Evolutionary conservation across 2,329 filamentous ascomycete species (phyloP).

Genomic region (Fusarium hostae): DNA sequence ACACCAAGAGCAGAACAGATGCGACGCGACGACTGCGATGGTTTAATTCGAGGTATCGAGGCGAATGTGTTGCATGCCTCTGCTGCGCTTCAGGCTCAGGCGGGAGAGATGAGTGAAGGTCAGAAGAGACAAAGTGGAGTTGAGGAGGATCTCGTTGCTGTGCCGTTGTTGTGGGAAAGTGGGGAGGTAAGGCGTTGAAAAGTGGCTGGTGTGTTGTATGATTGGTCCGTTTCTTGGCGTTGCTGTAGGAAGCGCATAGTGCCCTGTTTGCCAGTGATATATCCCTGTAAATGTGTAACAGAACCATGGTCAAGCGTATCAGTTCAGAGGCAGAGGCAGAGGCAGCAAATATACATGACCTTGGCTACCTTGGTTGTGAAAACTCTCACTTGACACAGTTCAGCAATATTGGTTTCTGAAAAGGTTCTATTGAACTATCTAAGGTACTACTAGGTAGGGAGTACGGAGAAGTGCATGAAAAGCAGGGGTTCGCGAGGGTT

Average conservation of each 20-base stretch:
- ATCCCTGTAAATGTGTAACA: not conserved
- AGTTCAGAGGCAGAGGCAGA: not conserved
- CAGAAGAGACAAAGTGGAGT: conserved; percentile 29
- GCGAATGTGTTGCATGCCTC: conserved; percentile 36
- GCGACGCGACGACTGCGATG: conserved; percentile 1
- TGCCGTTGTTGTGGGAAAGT: conserved; percentile 36
- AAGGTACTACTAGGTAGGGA: too few species aligned
- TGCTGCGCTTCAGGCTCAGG: conserved; percentile 23
- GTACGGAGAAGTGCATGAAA: too few species aligned
- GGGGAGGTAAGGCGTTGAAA: conserved; percentile 1
- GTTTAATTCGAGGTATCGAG: conserved; percentile 21
- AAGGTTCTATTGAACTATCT: too few species aligned
- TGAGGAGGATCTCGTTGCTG: conserved; percentile 40
- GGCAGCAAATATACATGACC: not conserved
- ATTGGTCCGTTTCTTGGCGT: conserved; percentile 26
- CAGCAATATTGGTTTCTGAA: not conserved
- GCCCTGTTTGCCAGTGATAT: conserved; percentile 13
- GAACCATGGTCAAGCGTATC: not conserved
- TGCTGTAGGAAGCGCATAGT: conserved; percentile 24
- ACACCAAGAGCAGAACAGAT: conserved; percentile 4
- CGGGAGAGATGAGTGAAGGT: conserved; percentile 14
- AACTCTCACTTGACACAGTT: not conserved
- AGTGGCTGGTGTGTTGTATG: conserved; percentile 18
- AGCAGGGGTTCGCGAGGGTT: too few species aligned
- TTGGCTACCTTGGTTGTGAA: not conserved